Percentiles rank a stretch among this genome's conserved stretches.
Evolutionary conservation across 257 asterid species (phyloP).

Genomic region (Primulina huaijiensis): DNA sequence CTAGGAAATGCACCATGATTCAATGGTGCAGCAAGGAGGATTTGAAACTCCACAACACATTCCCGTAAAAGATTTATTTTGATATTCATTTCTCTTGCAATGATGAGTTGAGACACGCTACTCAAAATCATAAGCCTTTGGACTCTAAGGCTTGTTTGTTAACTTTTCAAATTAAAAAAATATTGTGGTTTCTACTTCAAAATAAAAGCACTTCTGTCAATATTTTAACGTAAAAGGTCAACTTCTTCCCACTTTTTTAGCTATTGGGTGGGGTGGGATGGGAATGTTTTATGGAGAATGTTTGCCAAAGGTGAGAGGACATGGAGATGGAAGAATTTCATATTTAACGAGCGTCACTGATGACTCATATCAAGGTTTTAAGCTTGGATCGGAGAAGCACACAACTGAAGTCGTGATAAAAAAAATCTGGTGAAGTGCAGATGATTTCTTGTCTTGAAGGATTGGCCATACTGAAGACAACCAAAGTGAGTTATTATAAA

Average conservation of each 20-base stretch:
- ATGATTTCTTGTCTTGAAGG: slow-evolving; percentile 84
- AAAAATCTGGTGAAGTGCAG: slow-evolving; percentile 63
- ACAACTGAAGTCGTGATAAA: slow-evolving; percentile 67
- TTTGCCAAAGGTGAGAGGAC: slow-evolving; percentile 7
- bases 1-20: neutral
- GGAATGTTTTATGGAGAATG: neutral
- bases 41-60: neutral
- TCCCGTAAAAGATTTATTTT: neutral
- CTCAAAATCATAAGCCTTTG: neutral
- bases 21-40: neutral
- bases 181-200: neutral
- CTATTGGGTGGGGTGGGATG: neutral
- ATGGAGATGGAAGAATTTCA: neutral
- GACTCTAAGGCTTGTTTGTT: neutral
- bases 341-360: neutral
- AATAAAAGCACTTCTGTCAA: neutral
- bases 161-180: neutral
- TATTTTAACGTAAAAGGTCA: neutral
- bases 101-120: neutral
- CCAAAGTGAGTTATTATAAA: slow-evolving; percentile 56
- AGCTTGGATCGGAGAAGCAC: slow-evolving; percentile 94
- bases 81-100: neutral
- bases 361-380: slow-evolving; percentile 55
- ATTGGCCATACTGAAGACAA: slow-evolving; percentile 78
- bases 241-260: neutral